These are phyloP conservation scores for Arthrobotrys sphaeroides DNA, from an alignment of 2,329 filamentous ascomycete genomes.

Conservation along the genomic window DNA sequence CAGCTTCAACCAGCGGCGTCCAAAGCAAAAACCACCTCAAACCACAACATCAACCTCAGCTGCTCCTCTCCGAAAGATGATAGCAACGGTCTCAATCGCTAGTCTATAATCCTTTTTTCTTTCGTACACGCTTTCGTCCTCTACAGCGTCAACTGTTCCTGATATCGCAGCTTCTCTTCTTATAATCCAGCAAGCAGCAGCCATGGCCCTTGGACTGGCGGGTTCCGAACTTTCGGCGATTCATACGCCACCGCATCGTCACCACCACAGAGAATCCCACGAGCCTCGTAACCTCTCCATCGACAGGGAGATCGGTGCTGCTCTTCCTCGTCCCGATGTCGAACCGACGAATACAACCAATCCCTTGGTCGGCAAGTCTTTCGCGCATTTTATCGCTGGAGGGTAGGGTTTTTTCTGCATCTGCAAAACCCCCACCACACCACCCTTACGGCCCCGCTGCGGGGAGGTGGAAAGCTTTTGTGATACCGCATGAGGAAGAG, in stretches of 20 bases:
- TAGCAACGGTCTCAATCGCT: conserved; percentile 11
- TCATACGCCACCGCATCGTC: conserved; percentile 16
- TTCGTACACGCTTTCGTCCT: neutral
- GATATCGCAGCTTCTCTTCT: neutral
- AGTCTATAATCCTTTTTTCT: neutral
- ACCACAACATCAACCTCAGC: neutral
- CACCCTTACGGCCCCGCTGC: neutral
- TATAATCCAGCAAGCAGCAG: neutral
- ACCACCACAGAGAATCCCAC: conserved; percentile 29
- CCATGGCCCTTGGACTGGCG: conserved; percentile 43
- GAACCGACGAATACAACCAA: conserved; percentile 49
- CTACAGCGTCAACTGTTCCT: neutral
- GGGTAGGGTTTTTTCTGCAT: conserved; percentile 69
- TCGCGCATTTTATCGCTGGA: conserved; percentile 91
- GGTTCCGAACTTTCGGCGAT: conserved; percentile 28
- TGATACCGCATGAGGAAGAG: neutral
- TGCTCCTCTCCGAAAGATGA: conserved; percentile 24
- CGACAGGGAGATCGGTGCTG: conserved; percentile 48
- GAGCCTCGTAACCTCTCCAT: conserved; percentile 47
- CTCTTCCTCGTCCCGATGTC: conserved; percentile 46
- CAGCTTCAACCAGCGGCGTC: conserved; percentile 21
- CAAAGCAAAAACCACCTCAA: conserved; percentile 25
- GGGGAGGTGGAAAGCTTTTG: neutral
- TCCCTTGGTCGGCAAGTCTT: conserved; percentile 71
- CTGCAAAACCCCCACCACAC: conserved; percentile 19